Percentiles rank a stretch among this genome's conserved stretches.
Evolutionary conservation across 2,329 filamentous ascomycete genomes (phyloP).

Genomic region (Ophiostoma tasmaniense): DNA sequence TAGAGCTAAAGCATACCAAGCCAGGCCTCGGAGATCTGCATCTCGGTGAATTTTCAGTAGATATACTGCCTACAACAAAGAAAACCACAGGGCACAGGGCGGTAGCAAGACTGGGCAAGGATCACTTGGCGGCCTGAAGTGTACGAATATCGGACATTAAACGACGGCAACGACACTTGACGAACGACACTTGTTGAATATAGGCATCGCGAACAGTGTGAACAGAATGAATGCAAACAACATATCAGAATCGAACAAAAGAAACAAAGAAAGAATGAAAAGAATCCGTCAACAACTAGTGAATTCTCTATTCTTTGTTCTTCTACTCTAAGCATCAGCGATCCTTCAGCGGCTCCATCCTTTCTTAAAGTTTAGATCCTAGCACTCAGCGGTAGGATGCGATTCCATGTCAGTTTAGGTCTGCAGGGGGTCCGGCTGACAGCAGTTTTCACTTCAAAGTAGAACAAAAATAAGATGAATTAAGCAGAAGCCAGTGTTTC

Average conservation of each 20-base stretch:
- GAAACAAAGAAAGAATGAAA: neutral
- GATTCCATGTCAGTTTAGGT: neutral
- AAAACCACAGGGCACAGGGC: neutral
- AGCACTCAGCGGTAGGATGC: neutral
- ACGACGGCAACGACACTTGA: neutral
- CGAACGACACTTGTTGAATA: neutral
- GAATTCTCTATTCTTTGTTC: neutral
- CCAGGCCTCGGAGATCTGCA: neutral
- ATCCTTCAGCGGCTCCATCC: neutral
- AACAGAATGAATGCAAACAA: too few relatives aligned
- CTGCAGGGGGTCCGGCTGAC: neutral
- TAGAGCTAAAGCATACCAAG: neutral
- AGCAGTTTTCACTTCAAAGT: too few relatives aligned
- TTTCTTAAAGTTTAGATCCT: neutral
- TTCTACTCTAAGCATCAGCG: too few relatives aligned
- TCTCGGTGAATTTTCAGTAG: neutral
- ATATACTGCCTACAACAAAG: neutral
- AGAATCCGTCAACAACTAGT: neutral
- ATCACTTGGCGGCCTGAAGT: neutral
- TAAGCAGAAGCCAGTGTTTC: neutral
- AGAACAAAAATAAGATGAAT: neutral
- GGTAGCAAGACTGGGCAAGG: neutral
- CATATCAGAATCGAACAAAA: neutral
- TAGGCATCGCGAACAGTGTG: neutral
- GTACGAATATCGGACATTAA: neutral